Base-by-base conservation (phyloP, 2,329 filamentous ascomycete species). In the Fusarium cyanostomum region DNA sequence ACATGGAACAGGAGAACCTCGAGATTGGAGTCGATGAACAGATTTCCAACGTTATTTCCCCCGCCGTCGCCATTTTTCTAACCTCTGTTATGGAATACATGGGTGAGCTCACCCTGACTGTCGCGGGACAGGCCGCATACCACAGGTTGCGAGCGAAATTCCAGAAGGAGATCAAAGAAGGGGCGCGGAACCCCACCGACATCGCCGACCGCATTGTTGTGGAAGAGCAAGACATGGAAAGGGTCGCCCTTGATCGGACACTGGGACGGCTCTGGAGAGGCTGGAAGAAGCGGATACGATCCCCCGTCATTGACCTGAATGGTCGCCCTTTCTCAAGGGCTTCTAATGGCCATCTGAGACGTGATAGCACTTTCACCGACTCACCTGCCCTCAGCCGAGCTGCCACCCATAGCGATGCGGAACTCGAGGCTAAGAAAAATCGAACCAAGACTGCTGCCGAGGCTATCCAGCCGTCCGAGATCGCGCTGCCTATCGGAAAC, bases 71-170 rank as follows among this genome's bases (percentile, higher is more conserved):
- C 56, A 98, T 99, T 65, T 99, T 98, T 77, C 80, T 99, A 42
- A 97, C 95, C 1, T 96, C 94, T 0, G 92, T 99, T 59, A 82
- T 99, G 37, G 95, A 99, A 77, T 95, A 93, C 72, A 88, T 99
- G 77, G 94, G 92, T 28, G 95, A 99, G 77, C 91, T 96, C 74
- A 91, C 92, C 7, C 81, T 99, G 60, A 86, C 94, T n/a, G 86
- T 96, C 34, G 92, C 93, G 13, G 92, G 92, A 12, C 91, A 96
- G 73, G 92, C 92, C 26, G 90, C 95, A 1, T 92, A 88, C 73
- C 85, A 88, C 52, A 86, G 92, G 64, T 81, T 89, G 69, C 82
- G 84, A 35, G 74, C 79, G 33, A 86, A 84, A 68, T 82, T 84
- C 49, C 83, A 88, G 56, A 88, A 86, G 62, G 84, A 86, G 28